Evolutionary conservation across 169 alveolate species (phyloP), one percentile per base, ranked within the genome.

Genomic region (Cryptosporidium xiaoi): DNA sequence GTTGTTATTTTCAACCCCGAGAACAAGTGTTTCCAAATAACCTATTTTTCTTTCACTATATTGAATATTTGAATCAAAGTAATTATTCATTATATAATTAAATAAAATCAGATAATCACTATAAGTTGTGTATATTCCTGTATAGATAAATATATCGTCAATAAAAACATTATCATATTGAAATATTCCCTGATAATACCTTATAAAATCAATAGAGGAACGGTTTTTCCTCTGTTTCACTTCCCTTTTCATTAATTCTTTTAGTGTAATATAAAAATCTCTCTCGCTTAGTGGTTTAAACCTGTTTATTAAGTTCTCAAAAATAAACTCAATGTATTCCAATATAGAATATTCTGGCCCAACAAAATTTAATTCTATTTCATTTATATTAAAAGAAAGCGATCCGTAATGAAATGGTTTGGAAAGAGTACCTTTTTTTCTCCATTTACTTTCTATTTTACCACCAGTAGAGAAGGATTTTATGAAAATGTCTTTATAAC

Each of bases 371-470:
- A 77, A 62, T 33, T 77, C 87, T 13, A 77, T 36, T 24, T 31
- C 60, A 31, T 77, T 20, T 20, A 1, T 77, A 40, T 20, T 53
- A 27, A 77, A 10, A 15, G n/a, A 46, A 12, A 77, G 50, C 7
- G 87, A 60, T 8, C 87, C 71, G 40, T 44, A 77, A 36, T 77
- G 87, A 58, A 77, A 77, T 15, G 87, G 87, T 18, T 60, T 56
- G 5, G 87, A 56, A 20, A 77, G 46, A 3, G 77, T 18, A 5
- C 51, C 64, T n/a, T 58, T 24, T 3, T 34, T n/a, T 20, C 87
- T 77, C 87, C 87, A 77, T 44, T 60, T 77, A 31, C 33, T 62
- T 34, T 60, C 16, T 33, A 16, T 60, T 18, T 33, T 48, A 15
- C 27, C 29, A 24, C 44, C 12, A 8, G 10, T 55, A 13, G n/a